Evolutionary conservation across 2,329 filamentous ascomycete genomes (phyloP).

Genomic region (Sporothrix euskadiensis): DNA sequence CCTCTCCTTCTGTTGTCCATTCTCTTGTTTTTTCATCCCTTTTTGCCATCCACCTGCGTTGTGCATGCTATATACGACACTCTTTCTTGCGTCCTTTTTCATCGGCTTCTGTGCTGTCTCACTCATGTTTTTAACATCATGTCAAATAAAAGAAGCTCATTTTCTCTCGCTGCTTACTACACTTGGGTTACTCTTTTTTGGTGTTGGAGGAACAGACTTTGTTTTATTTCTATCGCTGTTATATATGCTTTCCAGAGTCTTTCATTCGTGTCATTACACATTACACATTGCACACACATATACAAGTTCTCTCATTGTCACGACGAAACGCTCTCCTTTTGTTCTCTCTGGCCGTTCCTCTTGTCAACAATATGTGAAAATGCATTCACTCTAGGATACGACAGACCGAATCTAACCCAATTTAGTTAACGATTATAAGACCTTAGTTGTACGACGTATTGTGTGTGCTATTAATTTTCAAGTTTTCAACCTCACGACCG

Average conservation of each 20-base stretch:
- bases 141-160: background rate
- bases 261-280: background rate
- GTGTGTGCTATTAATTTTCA: too few species aligned
- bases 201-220: slow-evolving; percentile 1
- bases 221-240: background rate
- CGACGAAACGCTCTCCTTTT: background rate
- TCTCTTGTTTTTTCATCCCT: background rate
- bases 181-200: background rate
- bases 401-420: background rate
- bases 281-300: background rate
- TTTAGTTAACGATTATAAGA: too few species aligned
- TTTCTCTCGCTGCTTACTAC: background rate
- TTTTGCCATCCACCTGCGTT: background rate
- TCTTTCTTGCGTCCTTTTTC: background rate
- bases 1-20: background rate
- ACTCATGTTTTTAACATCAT: background rate
- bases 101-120: background rate
- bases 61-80: background rate
- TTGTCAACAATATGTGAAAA: background rate
- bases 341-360: background rate
- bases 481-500: background rate
- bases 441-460: too few species aligned
- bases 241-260: background rate
- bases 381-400: background rate
- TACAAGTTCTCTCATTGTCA: background rate